Evolutionary conservation across 805 yeast species (phyloP).

Genomic region (Nakazawaea siamensis): DNA sequence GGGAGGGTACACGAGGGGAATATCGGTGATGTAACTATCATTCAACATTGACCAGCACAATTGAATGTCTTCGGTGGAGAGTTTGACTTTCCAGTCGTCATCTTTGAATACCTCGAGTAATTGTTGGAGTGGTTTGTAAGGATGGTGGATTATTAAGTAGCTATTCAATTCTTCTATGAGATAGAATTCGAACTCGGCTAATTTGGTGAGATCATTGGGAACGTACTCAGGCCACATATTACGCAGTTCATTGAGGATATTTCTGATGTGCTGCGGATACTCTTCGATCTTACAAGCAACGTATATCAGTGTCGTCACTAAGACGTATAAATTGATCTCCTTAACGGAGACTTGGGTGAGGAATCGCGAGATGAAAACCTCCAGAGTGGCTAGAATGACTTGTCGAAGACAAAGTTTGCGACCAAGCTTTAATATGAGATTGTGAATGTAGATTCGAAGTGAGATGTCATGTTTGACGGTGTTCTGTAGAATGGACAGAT

Average conservation of each 20-base stretch:
- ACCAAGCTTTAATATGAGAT: slow-evolving; percentile 67
- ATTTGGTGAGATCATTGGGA: slow-evolving; percentile 82
- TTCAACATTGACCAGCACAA: slow-evolving; percentile 85
- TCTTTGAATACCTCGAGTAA: slow-evolving; percentile 33
- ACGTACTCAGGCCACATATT: slow-evolving; percentile 92
- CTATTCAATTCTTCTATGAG: slow-evolving; percentile 80
- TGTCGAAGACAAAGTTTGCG: slow-evolving; percentile 73
- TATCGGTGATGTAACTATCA: slow-evolving; percentile 84
- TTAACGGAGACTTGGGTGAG: slow-evolving; percentile 61
- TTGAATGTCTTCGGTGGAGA: slow-evolving; percentile 66
- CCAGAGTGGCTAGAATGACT: slow-evolving; percentile 82
- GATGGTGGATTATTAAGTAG: slow-evolving; percentile 67
- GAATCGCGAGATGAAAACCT: slow-evolving; percentile 75
- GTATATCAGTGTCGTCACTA: slow-evolving; percentile 80
- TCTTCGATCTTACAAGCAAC: slow-evolving; percentile 93
- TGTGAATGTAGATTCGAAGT: slow-evolving; percentile 73
- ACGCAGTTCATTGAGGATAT: slow-evolving; percentile 76
- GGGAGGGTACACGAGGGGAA: slow-evolving; percentile 79
- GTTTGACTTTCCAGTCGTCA: slow-evolving; percentile 13
- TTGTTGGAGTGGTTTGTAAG: slow-evolving; percentile 55
- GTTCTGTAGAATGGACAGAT: slow-evolving; percentile 16
- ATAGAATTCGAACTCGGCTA: slow-evolving; percentile 95
- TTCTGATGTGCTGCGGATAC: slow-evolving; percentile 86
- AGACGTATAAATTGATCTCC: slow-evolving; percentile 74
- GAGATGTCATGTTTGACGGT: slow-evolving; percentile 44